Evolutionary conservation across 1,139 yeast genomes (phyloP).

Genomic region (Saccharomyces pastorianus): DNA sequence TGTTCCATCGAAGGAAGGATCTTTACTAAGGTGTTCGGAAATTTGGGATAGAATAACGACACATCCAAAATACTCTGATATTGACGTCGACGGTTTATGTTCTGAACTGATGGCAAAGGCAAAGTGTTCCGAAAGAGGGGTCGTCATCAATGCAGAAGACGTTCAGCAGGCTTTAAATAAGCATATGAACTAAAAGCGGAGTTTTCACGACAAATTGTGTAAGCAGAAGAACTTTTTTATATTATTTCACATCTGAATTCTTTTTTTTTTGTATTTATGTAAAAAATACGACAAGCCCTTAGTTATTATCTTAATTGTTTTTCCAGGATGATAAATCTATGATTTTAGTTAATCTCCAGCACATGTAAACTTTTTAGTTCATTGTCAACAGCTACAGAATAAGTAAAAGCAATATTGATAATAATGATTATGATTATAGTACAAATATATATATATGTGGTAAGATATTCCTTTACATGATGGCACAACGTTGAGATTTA

Average conservation of each 20-base stretch:
- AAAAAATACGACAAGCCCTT: background rate
- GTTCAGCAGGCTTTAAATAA: conserved; percentile 53
- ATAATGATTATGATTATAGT: background rate
- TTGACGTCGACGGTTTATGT: conserved; percentile 91
- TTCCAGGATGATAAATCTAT: background rate
- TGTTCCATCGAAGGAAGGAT: conserved; percentile 46
- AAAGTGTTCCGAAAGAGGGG: conserved; percentile 91
- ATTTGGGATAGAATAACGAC: conserved; percentile 94
- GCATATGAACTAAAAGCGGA: conserved; percentile 13
- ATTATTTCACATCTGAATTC: background rate
- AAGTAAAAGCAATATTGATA: background rate
- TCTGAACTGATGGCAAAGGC: conserved; percentile 82
- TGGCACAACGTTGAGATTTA: conserved; percentile 10
- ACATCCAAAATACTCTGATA: conserved; percentile 86
- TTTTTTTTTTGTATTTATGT: background rate
- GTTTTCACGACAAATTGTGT: background rate
- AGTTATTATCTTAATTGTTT: background rate
- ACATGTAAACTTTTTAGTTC: background rate
- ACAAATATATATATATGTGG: conserved; percentile 5
- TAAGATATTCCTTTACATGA: conserved; percentile 6
- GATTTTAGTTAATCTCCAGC: background rate
- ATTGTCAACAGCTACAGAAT: background rate
- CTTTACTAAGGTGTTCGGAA: conserved; percentile 67
- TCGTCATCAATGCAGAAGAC: conserved; percentile 71
- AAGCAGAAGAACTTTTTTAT: background rate